phyloP scores from a whole-genome alignment of 306 rosid genomes.

The Cyamopsis tetragonoloba region DNA sequence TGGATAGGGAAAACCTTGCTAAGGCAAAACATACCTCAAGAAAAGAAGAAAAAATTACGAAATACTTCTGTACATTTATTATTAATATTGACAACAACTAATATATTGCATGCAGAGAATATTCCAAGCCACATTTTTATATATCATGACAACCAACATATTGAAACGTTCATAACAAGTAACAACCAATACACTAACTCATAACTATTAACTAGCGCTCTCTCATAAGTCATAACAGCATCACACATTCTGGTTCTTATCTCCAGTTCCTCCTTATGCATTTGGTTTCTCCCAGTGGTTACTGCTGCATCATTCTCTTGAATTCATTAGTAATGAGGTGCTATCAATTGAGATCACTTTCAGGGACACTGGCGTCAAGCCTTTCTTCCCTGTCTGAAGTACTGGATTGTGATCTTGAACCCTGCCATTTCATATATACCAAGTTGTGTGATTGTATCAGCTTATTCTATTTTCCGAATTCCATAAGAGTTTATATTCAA shows the following conservation, averaged over 20 bases:
- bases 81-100: not conserved
- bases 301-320: not conserved
- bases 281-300: not conserved
- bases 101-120: not conserved
- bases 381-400: slow-evolving; percentile 37
- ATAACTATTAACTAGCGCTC: not conserved
- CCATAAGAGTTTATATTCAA: not conserved
- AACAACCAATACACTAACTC: not conserved
- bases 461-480: not conserved
- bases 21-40: too few species aligned
- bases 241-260: not conserved
- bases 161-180: not conserved
- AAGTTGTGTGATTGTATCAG: not conserved
- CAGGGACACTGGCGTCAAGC: slow-evolving; percentile 70
- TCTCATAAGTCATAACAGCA: not conserved
- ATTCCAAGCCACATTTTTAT: not conserved
- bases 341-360: slow-evolving; percentile 31
- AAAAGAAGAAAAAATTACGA: not conserved
- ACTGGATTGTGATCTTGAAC: slow-evolving; percentile 33
- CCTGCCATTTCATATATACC: slow-evolving; percentile 55
- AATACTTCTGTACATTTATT: not conserved
- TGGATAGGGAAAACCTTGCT: not conserved
- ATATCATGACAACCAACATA: not conserved
- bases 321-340: not conserved
- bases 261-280: not conserved